Conservation (phyloP, 768 basidiomycete genomes). For the Russula lepida region DNA sequence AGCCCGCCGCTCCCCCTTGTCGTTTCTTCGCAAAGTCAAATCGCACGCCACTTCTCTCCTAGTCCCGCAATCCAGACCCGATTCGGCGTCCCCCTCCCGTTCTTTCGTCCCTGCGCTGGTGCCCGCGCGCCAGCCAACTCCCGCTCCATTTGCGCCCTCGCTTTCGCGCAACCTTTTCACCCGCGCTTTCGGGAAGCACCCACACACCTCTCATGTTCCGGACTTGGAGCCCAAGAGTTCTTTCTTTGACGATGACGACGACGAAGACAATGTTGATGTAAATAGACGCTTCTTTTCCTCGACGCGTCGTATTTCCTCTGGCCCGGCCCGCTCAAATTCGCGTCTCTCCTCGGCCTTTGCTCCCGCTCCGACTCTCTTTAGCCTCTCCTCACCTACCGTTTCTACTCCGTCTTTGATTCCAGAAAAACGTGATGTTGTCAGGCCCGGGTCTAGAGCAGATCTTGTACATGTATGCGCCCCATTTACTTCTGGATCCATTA, state of each 20-base stretch:
- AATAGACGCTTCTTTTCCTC: not conserved
- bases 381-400: not conserved
- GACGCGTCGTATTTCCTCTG: not conserved
- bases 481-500: not conserved
- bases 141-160: not conserved
- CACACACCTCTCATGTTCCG: not conserved
- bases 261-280: not conserved
- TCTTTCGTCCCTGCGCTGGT: not conserved
- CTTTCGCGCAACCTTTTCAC: not conserved
- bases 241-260: conserved; percentile 12
- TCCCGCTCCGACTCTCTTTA: not conserved
- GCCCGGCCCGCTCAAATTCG: not conserved
- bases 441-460: not conserved
- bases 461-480: not conserved
- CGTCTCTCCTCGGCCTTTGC: conserved; percentile 11
- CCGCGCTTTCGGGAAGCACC: not conserved
- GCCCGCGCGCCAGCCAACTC: not conserved
- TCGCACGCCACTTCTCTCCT: conserved; percentile 6
- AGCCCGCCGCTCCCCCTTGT: not conserved
- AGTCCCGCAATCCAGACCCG: not conserved
- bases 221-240: not conserved
- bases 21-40: conserved; percentile 13
- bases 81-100: not conserved
- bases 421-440: not conserved
- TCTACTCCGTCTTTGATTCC: not conserved